Conservation (phyloP, 306 rosid species). For the Mimosa bimucronata region DNA sequence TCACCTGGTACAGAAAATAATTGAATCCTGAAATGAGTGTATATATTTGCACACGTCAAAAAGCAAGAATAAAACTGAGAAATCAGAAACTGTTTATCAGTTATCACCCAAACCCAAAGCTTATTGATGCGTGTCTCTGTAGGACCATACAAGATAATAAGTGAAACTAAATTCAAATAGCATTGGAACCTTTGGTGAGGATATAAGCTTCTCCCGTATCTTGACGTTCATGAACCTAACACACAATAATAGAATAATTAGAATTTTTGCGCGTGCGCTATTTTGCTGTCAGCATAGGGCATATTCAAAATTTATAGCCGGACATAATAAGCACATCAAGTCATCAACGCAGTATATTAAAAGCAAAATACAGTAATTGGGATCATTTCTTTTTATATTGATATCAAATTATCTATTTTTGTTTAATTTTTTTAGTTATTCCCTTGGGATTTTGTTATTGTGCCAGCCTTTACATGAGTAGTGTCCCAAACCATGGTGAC, state of each 20-base stretch:
- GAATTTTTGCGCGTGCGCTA: neutral
- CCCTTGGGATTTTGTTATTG: neutral
- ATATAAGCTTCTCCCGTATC: constrained; percentile 55
- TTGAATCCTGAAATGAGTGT: neutral
- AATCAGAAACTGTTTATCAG: constrained; percentile 5
- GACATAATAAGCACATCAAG: constrained; percentile 6
- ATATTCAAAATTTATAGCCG: neutral
- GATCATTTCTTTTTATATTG: neutral
- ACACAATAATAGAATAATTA: constrained; percentile 14
- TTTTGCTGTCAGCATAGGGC: neutral
- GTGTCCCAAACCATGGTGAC: neutral
- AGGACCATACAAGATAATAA: neutral
- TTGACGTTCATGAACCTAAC: constrained; percentile 66
- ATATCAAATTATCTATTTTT: neutral
- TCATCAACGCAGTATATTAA: neutral
- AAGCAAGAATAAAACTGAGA: constrained; percentile 15
- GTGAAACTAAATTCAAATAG: neutral
- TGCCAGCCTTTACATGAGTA: neutral
- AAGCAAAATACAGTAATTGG: neutral
- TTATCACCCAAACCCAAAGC: no score
- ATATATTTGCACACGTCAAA: constrained; percentile 8
- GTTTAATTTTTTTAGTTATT: neutral
- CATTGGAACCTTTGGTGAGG: constrained; percentile 78
- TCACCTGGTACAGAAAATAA: constrained; percentile 59
- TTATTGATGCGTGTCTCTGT: neutral